phyloP scores from a whole-genome alignment of 1,284 basidiomycete genomes.

The Cryptococcus sp. region DNA sequence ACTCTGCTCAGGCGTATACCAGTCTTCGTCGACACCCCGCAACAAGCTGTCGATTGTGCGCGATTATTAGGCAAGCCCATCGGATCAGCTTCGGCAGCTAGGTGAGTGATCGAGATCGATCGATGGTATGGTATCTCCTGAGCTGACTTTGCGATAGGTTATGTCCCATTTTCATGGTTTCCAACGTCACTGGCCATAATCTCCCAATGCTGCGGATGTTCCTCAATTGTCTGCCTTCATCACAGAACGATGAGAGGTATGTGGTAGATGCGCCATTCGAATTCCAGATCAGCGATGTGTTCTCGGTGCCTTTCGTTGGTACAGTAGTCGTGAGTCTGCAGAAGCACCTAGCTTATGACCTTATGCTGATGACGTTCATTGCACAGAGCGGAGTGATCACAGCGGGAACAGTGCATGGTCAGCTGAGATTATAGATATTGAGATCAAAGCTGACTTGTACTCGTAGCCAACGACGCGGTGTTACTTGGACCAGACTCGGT shows the following conservation, averaged over 20 bases:
- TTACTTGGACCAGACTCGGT: slow-evolving; percentile 90
- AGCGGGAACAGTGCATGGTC: slow-evolving; percentile 66
- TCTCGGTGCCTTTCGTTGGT: slow-evolving; percentile 91
- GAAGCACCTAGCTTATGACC: background rate
- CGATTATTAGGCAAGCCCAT: slow-evolving; percentile 70
- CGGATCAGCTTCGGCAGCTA: slow-evolving; percentile 15
- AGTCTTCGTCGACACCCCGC: slow-evolving; percentile 56
- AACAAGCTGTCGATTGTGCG: slow-evolving; percentile 69
- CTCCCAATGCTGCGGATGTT: slow-evolving; percentile 75
- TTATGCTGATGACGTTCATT: background rate
- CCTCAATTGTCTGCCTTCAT: slow-evolving; percentile 80
- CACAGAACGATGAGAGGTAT: slow-evolving; percentile 77
- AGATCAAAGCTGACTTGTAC: slow-evolving; percentile 6
- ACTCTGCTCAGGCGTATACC: slow-evolving; percentile 37
- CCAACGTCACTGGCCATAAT: slow-evolving; percentile 92
- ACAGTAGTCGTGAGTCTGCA: slow-evolving; percentile 68
- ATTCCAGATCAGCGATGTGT: slow-evolving; percentile 58
- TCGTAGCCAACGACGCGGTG: slow-evolving; percentile 70
- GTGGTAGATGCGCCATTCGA: slow-evolving; percentile 84
- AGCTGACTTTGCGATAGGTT: slow-evolving; percentile 58
- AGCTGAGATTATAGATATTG: slow-evolving; percentile 1
- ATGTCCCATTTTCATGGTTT: slow-evolving; percentile 90
- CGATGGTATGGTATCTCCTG: background rate
- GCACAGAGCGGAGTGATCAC: slow-evolving; percentile 79
- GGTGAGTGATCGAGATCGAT: slow-evolving; percentile 11